Percentiles rank a stretch among this genome's conserved stretches.
phyloP scores from a whole-genome alignment of 208 protist species.

The Acanthamoeba pearcei region DNA sequence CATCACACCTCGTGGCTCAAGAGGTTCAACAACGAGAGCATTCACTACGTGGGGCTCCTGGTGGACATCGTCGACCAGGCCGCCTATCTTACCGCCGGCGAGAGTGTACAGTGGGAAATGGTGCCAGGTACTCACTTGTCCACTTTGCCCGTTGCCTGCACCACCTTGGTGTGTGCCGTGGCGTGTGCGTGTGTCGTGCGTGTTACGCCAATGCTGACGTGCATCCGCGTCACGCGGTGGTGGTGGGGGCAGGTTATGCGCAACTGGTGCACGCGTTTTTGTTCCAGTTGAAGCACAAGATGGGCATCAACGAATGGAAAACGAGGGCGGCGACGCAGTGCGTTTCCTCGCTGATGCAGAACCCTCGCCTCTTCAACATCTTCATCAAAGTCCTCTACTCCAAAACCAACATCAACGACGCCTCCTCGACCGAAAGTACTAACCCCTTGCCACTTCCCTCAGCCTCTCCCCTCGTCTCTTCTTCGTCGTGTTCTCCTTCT shows the following conservation, averaged over 20 bases:
- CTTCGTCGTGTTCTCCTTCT: neutral
- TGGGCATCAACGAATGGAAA: conserved; percentile 41
- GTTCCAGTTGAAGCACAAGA: conserved; percentile 50
- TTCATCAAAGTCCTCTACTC: conserved; percentile 66
- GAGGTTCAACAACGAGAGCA: conserved; percentile 63
- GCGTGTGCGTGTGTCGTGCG: too few species aligned
- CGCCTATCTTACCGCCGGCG: conserved; percentile 10
- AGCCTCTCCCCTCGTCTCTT: neutral
- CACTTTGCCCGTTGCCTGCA: neutral
- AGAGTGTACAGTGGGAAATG: conserved; percentile 68
- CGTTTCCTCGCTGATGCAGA: conserved; percentile 19
- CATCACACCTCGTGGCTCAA: conserved; percentile 63
- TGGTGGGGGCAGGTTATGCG: conserved; percentile 8
- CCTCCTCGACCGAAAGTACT: conserved; percentile 35
- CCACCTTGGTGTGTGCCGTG: neutral
- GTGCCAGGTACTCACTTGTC: neutral
- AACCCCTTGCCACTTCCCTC: neutral
- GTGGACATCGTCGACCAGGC: conserved; percentile 61
- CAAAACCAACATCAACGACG: conserved; percentile 50
- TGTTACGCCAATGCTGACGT: neutral
- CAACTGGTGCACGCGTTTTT: conserved; percentile 70
- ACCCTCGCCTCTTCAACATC: conserved; percentile 53
- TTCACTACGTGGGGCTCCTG: conserved; percentile 42
- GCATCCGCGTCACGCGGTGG: too few species aligned
- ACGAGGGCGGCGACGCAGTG: conserved; percentile 27